phyloP scores from a whole-genome alignment of 2,329 filamentous ascomycete genomes.

The Colletotrichum shisoi region DNA sequence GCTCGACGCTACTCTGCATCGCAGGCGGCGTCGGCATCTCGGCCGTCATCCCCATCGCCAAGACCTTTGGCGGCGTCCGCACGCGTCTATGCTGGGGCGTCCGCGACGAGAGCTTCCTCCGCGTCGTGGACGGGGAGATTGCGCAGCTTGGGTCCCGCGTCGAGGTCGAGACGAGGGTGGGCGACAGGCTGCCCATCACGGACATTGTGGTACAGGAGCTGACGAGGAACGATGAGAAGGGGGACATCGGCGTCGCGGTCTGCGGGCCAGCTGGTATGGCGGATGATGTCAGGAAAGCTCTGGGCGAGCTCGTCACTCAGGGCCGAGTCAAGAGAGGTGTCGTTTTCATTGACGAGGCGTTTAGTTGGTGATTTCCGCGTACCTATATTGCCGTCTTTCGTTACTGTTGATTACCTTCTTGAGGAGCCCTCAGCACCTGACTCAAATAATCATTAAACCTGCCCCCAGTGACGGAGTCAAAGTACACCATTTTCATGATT shows the following conservation, averaged over 20 bases:
- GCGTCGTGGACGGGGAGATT: conserved; percentile 38
- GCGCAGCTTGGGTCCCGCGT: conserved; percentile 37
- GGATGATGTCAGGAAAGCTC: conserved; percentile 43
- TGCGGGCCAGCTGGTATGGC: conserved; percentile 46
- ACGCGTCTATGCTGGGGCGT: conserved; percentile 44
- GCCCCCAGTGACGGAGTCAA: too few relatives aligned
- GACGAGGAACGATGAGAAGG: conserved; percentile 32
- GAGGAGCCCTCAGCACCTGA: too few relatives aligned
- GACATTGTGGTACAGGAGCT: conserved; percentile 42
- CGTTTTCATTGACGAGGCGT: conserved; percentile 43
- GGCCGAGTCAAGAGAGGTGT: conserved; percentile 39
- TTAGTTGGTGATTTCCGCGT: conserved; percentile 40
- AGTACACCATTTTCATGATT: too few relatives aligned
- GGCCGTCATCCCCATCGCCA: conserved; percentile 44
- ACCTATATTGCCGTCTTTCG: too few relatives aligned
- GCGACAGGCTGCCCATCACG: conserved; percentile 42
- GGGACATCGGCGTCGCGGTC: conserved; percentile 43
- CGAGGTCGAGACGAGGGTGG: conserved; percentile 41
- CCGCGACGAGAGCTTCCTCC: conserved; percentile 39
- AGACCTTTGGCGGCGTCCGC: conserved; percentile 18
- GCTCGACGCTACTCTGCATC: conserved; percentile 44
- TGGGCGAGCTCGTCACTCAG: conserved; percentile 39
- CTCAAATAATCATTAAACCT: too few relatives aligned
- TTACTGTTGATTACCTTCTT: rapidly evolving
- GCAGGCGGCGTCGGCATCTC: conserved; percentile 49